phyloP scores from a whole-genome alignment of 129 eudicot genomes.

The Flaveria brownii region DNA sequence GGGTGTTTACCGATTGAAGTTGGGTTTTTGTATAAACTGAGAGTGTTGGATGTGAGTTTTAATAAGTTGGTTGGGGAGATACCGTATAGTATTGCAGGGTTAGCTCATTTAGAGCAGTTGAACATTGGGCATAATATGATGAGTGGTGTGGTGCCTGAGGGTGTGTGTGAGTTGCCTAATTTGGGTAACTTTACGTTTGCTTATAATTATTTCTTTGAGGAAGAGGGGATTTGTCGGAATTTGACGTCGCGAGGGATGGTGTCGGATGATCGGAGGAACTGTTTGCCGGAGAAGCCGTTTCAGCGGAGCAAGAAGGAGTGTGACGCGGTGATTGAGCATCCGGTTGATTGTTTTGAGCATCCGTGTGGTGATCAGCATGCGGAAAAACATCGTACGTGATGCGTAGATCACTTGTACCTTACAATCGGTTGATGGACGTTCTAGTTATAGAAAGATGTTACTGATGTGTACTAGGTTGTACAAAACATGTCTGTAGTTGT shows the following conservation, averaged over 20 bases:
- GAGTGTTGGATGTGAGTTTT: constrained; percentile 66
- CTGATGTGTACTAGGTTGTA: constrained; percentile 20
- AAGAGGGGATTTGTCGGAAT: constrained; percentile 62
- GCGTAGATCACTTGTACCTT: neutral
- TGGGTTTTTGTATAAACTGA: constrained; percentile 62
- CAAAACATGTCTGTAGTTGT: constrained; percentile 27
- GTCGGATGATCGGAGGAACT: constrained; percentile 68
- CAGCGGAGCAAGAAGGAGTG: constrained; percentile 87
- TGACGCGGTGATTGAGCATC: constrained; percentile 59
- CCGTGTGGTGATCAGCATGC: constrained; percentile 49
- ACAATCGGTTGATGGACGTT: neutral
- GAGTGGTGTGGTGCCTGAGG: constrained; percentile 57
- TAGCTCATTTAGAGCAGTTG: constrained; percentile 63
- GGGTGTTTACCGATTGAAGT: constrained; percentile 74
- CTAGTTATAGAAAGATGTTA: constrained; percentile 22
- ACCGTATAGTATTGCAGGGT: constrained; percentile 67
- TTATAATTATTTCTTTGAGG: constrained; percentile 70
- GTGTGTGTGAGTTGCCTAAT: constrained; percentile 65
- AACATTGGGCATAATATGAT: constrained; percentile 74
- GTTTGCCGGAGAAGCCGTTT: constrained; percentile 55
- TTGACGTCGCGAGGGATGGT: constrained; percentile 52
- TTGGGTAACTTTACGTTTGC: constrained; percentile 61
- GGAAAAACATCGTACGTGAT: constrained; percentile 21
- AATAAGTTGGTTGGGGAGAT: constrained; percentile 65
- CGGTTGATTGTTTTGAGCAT: constrained; percentile 61